phyloP scores from a whole-genome alignment of 225 moss, liverwort and hornwort genomes.

The Bryoerythrophyllum caledonicum region DNA sequence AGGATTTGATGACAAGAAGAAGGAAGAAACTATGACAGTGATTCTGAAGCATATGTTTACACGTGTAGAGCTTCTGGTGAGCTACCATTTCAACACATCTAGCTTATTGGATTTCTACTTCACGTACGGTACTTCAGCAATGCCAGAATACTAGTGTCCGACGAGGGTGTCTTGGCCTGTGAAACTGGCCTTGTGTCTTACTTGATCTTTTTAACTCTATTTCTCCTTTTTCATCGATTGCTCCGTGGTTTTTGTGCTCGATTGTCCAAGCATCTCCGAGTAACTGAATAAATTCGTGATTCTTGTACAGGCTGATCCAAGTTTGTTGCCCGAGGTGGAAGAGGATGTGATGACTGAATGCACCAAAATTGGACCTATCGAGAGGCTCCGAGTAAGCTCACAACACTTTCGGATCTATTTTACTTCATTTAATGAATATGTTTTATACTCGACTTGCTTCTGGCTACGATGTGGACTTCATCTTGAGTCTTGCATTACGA shows the following conservation, averaged over 20 bases:
- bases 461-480: slow-evolving; percentile 9
- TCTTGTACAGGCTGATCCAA: slow-evolving; percentile 71
- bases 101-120: slow-evolving; percentile 9
- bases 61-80: slow-evolving; percentile 82
- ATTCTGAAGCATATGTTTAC: slow-evolving; percentile 99
- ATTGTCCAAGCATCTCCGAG: background rate
- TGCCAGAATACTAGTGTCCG: background rate
- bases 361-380: slow-evolving; percentile 91
- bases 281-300: slow-evolving; percentile 13
- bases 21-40: slow-evolving; percentile 79
- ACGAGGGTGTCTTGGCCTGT: background rate
- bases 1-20: slow-evolving; percentile 95
- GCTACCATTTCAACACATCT: slow-evolving; percentile 4
- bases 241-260: background rate
- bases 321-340: slow-evolving; percentile 88
- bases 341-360: slow-evolving; percentile 94
- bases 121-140: background rate
- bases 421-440: background rate
- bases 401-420: slow-evolving; percentile 13
- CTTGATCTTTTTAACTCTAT: background rate
- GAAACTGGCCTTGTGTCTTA: background rate
- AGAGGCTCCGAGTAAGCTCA: slow-evolving; percentile 83
- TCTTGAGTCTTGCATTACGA: slow-evolving; percentile 13
- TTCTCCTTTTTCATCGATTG: slow-evolving; percentile 4
- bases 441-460: background rate